Evolutionary conservation across 2,329 filamentous ascomycete species (phyloP).

Genomic region (Cytospora mali): DNA sequence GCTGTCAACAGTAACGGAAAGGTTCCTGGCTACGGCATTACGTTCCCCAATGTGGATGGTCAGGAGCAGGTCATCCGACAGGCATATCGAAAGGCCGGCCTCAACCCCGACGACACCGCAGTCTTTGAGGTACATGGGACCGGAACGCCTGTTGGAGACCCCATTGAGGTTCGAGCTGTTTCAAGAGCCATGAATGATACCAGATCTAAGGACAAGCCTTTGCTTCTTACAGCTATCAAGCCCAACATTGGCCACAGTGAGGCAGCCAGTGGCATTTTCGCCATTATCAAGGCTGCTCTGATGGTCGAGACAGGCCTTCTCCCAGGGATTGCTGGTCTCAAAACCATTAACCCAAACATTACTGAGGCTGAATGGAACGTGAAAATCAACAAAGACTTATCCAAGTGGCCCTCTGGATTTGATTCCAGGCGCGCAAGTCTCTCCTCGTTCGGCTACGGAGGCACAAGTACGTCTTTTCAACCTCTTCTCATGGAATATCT

Average conservation of each 20-base stretch:
- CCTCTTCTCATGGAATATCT: too few relatives aligned
- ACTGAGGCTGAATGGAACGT: background rate
- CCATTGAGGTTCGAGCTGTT: slow-evolving; percentile 1
- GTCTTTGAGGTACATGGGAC: slow-evolving; percentile 26
- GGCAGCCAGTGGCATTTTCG: slow-evolving; percentile 29
- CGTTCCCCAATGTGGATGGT: slow-evolving; percentile 32
- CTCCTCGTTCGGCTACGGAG: slow-evolving; percentile 42
- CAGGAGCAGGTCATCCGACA: slow-evolving; percentile 44
- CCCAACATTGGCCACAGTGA: slow-evolving; percentile 32
- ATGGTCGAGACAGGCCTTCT: slow-evolving; percentile 27
- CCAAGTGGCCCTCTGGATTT: slow-evolving; percentile 27
- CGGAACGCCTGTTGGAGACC: slow-evolving; percentile 7
- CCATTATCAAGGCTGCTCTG: slow-evolving; percentile 30
- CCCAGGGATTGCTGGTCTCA: slow-evolving; percentile 24
- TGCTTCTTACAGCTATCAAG: slow-evolving; percentile 40
- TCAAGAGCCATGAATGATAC: slow-evolving; percentile 36
- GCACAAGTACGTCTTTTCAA: slow-evolving; percentile 31
- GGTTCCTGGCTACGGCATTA: slow-evolving; percentile 35
- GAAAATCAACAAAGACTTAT: background rate
- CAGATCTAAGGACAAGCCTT: slow-evolving; percentile 37
- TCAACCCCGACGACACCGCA: slow-evolving; percentile 42
- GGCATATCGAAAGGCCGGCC: slow-evolving; percentile 48
- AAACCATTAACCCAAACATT: slow-evolving; percentile 23
- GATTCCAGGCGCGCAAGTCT: slow-evolving; percentile 44
- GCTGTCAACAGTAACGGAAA: slow-evolving; percentile 46